These are phyloP conservation scores for Ligustrum vulgare DNA, from an alignment of 257 asterid species.

Conservation along the genomic window DNA sequence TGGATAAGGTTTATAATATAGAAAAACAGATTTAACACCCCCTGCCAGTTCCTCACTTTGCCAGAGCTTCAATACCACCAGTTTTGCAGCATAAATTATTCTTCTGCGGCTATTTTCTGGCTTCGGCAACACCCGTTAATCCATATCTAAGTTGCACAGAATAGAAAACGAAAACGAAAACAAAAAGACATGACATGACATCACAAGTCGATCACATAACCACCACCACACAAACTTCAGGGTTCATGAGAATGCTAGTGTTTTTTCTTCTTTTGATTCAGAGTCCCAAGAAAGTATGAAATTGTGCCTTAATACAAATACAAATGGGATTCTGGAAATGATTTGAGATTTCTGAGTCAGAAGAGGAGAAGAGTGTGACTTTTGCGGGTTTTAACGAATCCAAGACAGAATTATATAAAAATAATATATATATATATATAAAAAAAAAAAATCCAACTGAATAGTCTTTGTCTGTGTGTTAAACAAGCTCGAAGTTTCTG, in stretches of 20 bases:
- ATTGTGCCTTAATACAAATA: conserved; percentile 3
- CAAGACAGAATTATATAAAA: conserved; percentile 25
- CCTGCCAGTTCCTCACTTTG: conserved; percentile 9
- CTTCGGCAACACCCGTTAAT: conserved; percentile 26
- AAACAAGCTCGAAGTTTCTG: conserved; percentile 20
- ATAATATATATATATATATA: no score
- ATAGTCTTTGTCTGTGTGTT: conserved; percentile 32
- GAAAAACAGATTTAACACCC: conserved; percentile 18
- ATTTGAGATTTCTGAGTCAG: background rate
- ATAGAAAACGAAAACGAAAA: background rate
- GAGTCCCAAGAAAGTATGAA: conserved; percentile 19
- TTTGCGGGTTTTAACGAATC: conserved; percentile 38
- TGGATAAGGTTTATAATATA: conserved; percentile 17
- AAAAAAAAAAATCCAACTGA: conserved; percentile 30
- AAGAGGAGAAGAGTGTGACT: background rate
- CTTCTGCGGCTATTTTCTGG: conserved; percentile 20
- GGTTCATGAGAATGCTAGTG: conserved; percentile 8
- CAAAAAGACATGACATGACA: background rate
- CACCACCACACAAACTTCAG: conserved; percentile 24
- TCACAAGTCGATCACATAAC: conserved; percentile 5
- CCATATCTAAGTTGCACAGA: conserved; percentile 33
- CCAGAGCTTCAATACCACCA: conserved; percentile 24
- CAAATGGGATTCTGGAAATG: conserved; percentile 19
- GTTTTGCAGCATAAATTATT: conserved; percentile 35
- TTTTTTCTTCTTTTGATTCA: background rate